Percentiles rank a stretch among this genome's conserved stretches.
Evolutionary conservation across 1,284 basidiomycete species (phyloP).

Genomic region (Moesziomyces sp.): DNA sequence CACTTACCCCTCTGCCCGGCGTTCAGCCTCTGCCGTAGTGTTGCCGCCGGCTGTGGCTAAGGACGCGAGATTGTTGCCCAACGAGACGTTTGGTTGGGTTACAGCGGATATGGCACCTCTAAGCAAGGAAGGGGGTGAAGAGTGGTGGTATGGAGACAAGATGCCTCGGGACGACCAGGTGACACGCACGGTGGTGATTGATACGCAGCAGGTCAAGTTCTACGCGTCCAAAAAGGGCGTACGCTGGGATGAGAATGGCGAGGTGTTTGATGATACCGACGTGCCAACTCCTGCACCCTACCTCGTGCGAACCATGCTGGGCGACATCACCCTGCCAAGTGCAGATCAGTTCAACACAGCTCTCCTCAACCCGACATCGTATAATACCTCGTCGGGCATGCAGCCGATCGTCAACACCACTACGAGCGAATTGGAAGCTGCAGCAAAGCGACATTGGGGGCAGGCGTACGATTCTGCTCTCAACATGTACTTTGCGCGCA

Average conservation of each 20-base stretch:
- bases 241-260: slow-evolving; percentile 34
- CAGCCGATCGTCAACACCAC: not conserved
- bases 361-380: slow-evolving; percentile 15
- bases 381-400: not conserved
- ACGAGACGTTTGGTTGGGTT: slow-evolving; percentile 48
- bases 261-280: slow-evolving; percentile 13
- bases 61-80: slow-evolving; percentile 20
- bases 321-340: slow-evolving; percentile 14
- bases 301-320: slow-evolving; percentile 38
- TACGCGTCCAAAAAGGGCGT: slow-evolving; percentile 15
- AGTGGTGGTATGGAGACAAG: slow-evolving; percentile 10
- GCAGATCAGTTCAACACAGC: slow-evolving; percentile 8
- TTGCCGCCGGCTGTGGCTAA: not conserved
- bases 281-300: slow-evolving; percentile 18
- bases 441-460: not conserved
- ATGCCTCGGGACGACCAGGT: slow-evolving; percentile 42
- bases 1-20: slow-evolving; percentile 10
- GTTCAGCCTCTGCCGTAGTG: not conserved
- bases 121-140: not conserved
- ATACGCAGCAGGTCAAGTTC: slow-evolving; percentile 45
- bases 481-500: slow-evolving; percentile 41
- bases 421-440: not conserved
- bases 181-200: slow-evolving; percentile 42
- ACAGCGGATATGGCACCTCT: slow-evolving; percentile 19
- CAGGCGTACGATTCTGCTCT: slow-evolving; percentile 16